A percentile compares a stretch with the other conserved stretches of the same genome.
phyloP scores from a whole-genome alignment of 2,329 filamentous ascomycete species.

The Ascomycota sp. region DNA sequence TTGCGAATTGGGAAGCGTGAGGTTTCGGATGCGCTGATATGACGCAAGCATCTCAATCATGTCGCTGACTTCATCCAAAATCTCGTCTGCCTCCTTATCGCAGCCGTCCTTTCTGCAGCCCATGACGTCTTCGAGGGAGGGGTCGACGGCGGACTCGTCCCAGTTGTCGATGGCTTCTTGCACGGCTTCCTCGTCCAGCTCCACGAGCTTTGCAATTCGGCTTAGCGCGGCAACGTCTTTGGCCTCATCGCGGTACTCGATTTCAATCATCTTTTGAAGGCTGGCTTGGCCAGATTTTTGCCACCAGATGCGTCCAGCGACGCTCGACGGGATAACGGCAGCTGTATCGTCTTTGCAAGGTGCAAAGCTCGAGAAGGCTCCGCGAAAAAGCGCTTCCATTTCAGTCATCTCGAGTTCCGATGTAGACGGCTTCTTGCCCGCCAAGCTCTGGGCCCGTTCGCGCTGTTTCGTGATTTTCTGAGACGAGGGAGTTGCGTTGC shows the following conservation, averaged over 20 bases:
- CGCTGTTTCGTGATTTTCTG: slow-evolving; percentile 42
- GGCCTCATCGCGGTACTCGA: slow-evolving; percentile 21
- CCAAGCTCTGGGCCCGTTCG: slow-evolving; percentile 49
- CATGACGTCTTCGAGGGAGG: slow-evolving; percentile 31
- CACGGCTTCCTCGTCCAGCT: slow-evolving; percentile 30
- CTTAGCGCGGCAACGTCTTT: slow-evolving; percentile 16
- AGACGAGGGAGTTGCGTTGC: slow-evolving; percentile 37
- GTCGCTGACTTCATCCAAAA: slow-evolving; percentile 54
- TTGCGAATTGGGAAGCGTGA: slow-evolving; percentile 44
- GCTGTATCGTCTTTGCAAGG: slow-evolving; percentile 54
- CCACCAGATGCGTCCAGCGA: slow-evolving; percentile 58
- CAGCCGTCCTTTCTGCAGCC: slow-evolving; percentile 33
- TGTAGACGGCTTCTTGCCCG: slow-evolving; percentile 33
- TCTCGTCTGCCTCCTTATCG: slow-evolving; percentile 47
- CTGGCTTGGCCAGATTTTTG: slow-evolving; percentile 45
- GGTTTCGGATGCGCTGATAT: slow-evolving; percentile 59
- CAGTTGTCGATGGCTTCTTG: slow-evolving; percentile 35
- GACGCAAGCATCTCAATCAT: slow-evolving; percentile 58
- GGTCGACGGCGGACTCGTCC: slow-evolving; percentile 37
- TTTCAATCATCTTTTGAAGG: slow-evolving; percentile 43
- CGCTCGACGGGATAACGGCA: slow-evolving; percentile 46
- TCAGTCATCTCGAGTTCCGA: slow-evolving; percentile 40
- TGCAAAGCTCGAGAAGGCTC: slow-evolving; percentile 63
- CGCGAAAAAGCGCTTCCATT: slow-evolving; percentile 55
- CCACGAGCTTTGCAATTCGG: slow-evolving; percentile 12